Conservation (phyloP, 2,329 filamentous ascomycete genomes). For the Neofusicoccum sp. region DNA sequence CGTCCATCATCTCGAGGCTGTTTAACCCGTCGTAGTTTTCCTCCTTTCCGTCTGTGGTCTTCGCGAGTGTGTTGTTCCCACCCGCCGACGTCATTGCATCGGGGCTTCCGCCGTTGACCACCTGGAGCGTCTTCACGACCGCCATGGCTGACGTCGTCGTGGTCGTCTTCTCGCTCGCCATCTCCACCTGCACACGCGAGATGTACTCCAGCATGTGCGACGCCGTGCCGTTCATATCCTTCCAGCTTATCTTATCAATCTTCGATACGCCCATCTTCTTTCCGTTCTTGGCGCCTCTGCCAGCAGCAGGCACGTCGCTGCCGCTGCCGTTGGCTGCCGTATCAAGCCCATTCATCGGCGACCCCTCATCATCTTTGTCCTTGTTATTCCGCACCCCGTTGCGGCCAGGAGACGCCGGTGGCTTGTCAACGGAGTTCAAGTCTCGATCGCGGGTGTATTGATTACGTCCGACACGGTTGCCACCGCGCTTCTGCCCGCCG, state of each 20-base stretch:
- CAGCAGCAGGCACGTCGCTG: conserved; percentile 46
- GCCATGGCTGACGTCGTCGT: conserved; percentile 27
- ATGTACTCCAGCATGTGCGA: conserved; percentile 88
- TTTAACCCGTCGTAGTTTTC: conserved; percentile 72
- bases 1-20: conserved; percentile 89
- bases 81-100: conserved; percentile 19
- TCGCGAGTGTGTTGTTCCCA: conserved; percentile 19
- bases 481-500: conserved; percentile 11
- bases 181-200: conserved; percentile 81
- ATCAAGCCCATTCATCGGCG: conserved; percentile 32
- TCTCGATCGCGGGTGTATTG: conserved; percentile 39
- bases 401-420: conserved; percentile 7
- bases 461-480: conserved; percentile 38
- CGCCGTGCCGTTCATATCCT: conserved; percentile 84
- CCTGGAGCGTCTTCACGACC: conserved; percentile 29
- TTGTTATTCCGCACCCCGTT: conserved; percentile 5
- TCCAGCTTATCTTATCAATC: conserved; percentile 70
- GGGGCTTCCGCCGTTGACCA: conserved; percentile 26
- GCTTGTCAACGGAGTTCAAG: conserved; percentile 9
- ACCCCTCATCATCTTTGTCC: conserved; percentile 15
- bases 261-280: conserved; percentile 40
- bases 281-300: conserved; percentile 43
- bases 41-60: conserved; percentile 28
- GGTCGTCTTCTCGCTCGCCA: conserved; percentile 62
- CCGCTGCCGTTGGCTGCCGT: conserved; percentile 19